phyloP scores from a whole-genome alignment of 2,329 filamentous ascomycete species.

The Cercospora brassicicola region DNA sequence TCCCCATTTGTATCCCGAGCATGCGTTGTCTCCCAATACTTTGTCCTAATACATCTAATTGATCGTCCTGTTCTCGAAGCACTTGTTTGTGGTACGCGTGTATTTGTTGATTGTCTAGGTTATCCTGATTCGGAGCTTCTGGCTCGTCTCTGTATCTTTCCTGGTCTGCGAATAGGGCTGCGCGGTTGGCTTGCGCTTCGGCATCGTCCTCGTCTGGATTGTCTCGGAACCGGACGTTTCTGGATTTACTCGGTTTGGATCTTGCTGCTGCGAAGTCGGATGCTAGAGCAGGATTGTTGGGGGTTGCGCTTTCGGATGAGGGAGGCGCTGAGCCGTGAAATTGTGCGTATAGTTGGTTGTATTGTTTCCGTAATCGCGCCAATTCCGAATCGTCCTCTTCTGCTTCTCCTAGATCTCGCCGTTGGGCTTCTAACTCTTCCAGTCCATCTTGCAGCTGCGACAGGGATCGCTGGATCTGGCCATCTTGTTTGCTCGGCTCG shows the following conservation, averaged over 20 bases:
- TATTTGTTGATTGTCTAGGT: constrained; percentile 78
- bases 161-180: constrained; percentile 54
- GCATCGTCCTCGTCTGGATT: constrained; percentile 50
- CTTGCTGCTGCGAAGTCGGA: constrained; percentile 65
- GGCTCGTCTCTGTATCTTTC: constrained; percentile 68
- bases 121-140: constrained; percentile 50
- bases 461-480: constrained; percentile 82
- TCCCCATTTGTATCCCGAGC: constrained; percentile 91
- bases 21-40: constrained; percentile 87
- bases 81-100: constrained; percentile 80
- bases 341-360: constrained; percentile 73
- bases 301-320: constrained; percentile 55
- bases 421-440: constrained; percentile 63
- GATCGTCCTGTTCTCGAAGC: constrained; percentile 85
- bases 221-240: constrained; percentile 77
- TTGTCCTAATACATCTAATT: constrained; percentile 83
- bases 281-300: constrained; percentile 64
- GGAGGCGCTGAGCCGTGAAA: constrained; percentile 66
- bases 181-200: constrained; percentile 53
- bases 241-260: constrained; percentile 44
- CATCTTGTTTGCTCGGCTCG: constrained; percentile 77
- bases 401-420: constrained; percentile 65
- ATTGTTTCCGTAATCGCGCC: constrained; percentile 68
- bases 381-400: constrained; percentile 58
- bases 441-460: constrained; percentile 83